Base-by-base conservation (phyloP, 352 stramenopile genomes). In the Phytopythium cucurbitacearum region DNA sequence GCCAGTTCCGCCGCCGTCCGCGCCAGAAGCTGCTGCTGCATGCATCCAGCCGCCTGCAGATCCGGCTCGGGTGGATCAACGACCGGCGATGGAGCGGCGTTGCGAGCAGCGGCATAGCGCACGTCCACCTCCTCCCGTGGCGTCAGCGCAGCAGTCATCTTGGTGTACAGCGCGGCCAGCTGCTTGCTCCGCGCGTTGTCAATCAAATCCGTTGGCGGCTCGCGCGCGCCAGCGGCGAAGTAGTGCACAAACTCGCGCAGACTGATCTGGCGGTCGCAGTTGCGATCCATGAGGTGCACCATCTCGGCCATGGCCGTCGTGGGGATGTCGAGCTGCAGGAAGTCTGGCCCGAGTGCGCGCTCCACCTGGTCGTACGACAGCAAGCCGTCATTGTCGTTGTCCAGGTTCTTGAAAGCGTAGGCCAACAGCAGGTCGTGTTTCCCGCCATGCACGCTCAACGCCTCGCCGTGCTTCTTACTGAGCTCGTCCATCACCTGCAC, bases 211-310 rank as follows among this genome's bases (percentile, higher is more conserved):
- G 73, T 85, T n/a, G 81, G 58, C 10, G 74, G 65, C 40, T 86
- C 76, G 16, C 72, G 69, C 33, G 85, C 63, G 15, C 77, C 75
- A 4, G 67, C 64, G n/a, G 76, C 77, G 68, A 92, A 89, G 55
- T 90, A 92, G 48, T 83, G 79, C 49, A 89, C 77, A 51, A 92
- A 92, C 56, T 92, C 82, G 28, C 83, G 82, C 64, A 89, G 79
- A 57, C 77, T 89, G 56, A 92, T 88, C 53, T 77, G 64, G 40
- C 81, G 62, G 53, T 91, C 81, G 21, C 73, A 58, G 51, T 91
- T 87, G 43, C 59, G 69, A 54, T 92, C 82, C 60, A 91, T 86
- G 40, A 89, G 68, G 36, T 70, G 67, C 15, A 91, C 50, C 80
- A 92, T 91, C 56, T 87, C 82, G 38, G 79, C 65, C 69, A 91